Evolutionary conservation across 805 yeast species (phyloP).

Genomic region (Kodamaea laetipori): DNA sequence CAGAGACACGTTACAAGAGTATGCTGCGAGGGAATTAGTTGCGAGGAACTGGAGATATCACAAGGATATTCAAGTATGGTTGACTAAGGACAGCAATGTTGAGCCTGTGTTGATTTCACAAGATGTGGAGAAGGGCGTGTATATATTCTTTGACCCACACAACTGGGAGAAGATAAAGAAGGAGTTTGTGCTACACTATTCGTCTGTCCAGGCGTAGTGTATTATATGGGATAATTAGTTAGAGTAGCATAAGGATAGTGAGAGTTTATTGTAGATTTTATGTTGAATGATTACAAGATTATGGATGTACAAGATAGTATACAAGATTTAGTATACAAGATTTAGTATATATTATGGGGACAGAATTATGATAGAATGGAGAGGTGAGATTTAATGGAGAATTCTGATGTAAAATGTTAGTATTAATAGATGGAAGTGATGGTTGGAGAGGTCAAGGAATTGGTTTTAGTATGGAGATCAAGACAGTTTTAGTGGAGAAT

Average conservation of each 20-base stretch:
- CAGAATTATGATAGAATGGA: no score
- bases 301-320: no score
- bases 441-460: no score
- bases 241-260: neutral
- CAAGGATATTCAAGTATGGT: slow-evolving; percentile 93
- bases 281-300: neutral
- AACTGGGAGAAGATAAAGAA: slow-evolving; percentile 92
- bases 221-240: neutral
- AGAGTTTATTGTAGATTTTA: neutral
- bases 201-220: slow-evolving; percentile 30
- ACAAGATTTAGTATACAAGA: no score
- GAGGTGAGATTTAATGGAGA: no score
- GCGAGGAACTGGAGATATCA: slow-evolving; percentile 96
- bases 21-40: slow-evolving; percentile 88
- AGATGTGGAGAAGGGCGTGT: slow-evolving; percentile 89
- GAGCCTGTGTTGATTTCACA: slow-evolving; percentile 82
- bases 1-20: slow-evolving; percentile 87
- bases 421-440: no score
- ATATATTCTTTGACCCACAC: slow-evolving; percentile 92
- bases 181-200: slow-evolving; percentile 58
- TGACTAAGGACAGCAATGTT: slow-evolving; percentile 86
- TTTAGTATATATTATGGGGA: no score
- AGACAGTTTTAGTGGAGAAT: no score
- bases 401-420: no score
- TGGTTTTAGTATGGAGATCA: no score